phyloP scores from a whole-genome alignment of 352 stramenopile species.

The Blastocystis sp. region DNA sequence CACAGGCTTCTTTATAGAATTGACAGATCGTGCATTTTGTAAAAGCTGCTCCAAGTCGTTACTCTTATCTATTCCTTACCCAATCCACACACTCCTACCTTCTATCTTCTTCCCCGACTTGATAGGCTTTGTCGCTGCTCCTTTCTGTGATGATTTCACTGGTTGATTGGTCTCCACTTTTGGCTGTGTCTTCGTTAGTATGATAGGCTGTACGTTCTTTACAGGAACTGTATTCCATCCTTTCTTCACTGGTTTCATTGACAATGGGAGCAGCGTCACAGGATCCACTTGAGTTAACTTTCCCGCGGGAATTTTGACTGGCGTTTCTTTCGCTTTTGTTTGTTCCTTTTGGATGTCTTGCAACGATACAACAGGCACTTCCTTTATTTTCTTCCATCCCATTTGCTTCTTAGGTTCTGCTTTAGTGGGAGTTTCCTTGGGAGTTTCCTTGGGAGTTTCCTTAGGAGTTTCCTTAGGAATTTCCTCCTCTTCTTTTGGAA shows the following conservation, averaged over 20 bases:
- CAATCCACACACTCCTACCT: neutral
- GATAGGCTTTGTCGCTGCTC: neutral
- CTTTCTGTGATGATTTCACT: neutral
- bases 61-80: neutral
- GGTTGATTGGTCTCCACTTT: neutral
- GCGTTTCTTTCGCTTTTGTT: neutral
- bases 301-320: neutral
- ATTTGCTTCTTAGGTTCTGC: neutral
- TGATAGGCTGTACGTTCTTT: neutral
- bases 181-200: neutral
- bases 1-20: neutral
- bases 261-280: neutral
- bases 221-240: neutral
- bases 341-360: conserved; percentile 29
- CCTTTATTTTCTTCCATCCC: neutral
- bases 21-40: neutral
- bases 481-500: neutral
- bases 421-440: neutral
- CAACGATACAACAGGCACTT: neutral
- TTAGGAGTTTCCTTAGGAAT: neutral
- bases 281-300: neutral
- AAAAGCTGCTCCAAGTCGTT: neutral
- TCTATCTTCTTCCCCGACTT: neutral
- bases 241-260: neutral
- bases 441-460: neutral